Percentiles rank a stretch among this genome's conserved stretches.
Conservation (phyloP, 164 flowering plant species). For the Aristolochia californica region DNA sequence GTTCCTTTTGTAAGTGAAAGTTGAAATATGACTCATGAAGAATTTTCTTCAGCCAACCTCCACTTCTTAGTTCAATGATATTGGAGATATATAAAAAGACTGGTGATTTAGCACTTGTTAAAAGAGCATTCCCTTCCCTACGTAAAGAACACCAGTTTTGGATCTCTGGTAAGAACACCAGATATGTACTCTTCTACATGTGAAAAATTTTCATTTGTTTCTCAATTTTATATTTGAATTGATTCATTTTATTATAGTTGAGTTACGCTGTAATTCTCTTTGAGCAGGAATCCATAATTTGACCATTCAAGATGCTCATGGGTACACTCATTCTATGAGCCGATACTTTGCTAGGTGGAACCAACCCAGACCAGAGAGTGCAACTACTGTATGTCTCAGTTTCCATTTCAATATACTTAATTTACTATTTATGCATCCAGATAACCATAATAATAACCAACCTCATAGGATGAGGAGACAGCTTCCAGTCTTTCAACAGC, state of each 20-base stretch:
- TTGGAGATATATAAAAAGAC: conserved; percentile 30
- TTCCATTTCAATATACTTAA: background rate
- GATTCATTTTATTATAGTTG: no score
- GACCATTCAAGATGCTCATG: conserved; percentile 43
- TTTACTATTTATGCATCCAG: background rate
- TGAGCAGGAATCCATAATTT: conserved; percentile 56
- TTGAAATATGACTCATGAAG: conserved; percentile 3
- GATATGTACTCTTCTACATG: background rate
- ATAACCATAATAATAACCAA: no score
- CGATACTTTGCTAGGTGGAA: conserved; percentile 94
- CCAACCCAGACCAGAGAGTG: conserved; percentile 84
- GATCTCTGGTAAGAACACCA: conserved; percentile 29
- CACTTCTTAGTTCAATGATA: conserved; percentile 43
- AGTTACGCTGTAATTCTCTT: background rate
- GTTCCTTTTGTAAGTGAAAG: background rate
- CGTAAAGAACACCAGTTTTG: conserved; percentile 38
- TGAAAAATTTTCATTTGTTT: background rate
- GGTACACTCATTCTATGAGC: conserved; percentile 35
- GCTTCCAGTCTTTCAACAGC: conserved; percentile 46
- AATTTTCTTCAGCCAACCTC: conserved; percentile 44
- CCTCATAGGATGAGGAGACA: conserved; percentile 49
- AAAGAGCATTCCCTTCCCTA: conserved; percentile 33
- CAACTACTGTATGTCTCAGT: conserved; percentile 43
- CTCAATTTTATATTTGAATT: background rate
- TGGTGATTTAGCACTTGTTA: conserved; percentile 23